These are phyloP conservation scores for Leishmania major DNA, from an alignment of 208 protist species.

Conservation along the genomic window DNA sequence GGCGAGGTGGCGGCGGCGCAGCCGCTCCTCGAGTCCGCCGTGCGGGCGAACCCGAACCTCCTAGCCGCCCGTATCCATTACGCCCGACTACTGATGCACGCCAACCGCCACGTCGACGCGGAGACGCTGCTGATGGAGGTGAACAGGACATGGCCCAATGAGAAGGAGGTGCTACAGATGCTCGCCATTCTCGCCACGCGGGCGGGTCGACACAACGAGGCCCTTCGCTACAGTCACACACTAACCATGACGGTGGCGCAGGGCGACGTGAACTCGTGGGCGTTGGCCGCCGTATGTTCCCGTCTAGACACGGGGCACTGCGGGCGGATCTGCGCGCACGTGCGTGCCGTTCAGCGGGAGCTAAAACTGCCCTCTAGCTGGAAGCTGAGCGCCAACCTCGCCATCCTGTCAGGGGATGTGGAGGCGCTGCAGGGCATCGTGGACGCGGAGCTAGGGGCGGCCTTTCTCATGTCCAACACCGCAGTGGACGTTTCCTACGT, in stretches of 20 bases:
- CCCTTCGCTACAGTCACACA: slow-evolving; percentile 59
- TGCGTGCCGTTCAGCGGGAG: slow-evolving; percentile 53
- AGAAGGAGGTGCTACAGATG: slow-evolving; percentile 84
- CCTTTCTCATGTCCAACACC: slow-evolving; percentile 40
- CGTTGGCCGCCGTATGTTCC: slow-evolving; percentile 67
- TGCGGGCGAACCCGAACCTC: slow-evolving; percentile 63
- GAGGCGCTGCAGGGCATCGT: slow-evolving; percentile 73
- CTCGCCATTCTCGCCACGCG: slow-evolving; percentile 62
- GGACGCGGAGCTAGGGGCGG: slow-evolving; percentile 69
- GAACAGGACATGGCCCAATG: slow-evolving; percentile 62
- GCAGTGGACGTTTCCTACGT: slow-evolving; percentile 51
- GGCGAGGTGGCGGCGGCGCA: slow-evolving; percentile 63
- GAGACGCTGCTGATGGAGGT: slow-evolving; percentile 58
- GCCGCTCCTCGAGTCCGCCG: slow-evolving; percentile 58
- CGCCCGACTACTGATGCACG: slow-evolving; percentile 61
- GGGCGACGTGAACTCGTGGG: slow-evolving; percentile 68
- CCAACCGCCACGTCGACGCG: slow-evolving; percentile 46
- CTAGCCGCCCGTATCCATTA: slow-evolving; percentile 79
- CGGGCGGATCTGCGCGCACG: slow-evolving; percentile 38
- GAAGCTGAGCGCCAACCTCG: slow-evolving; percentile 73
- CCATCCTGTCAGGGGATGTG: slow-evolving; percentile 50
- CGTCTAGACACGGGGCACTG: slow-evolving; percentile 65
- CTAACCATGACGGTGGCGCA: slow-evolving; percentile 69
- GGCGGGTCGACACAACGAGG: slow-evolving; percentile 59
- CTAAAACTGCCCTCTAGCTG: slow-evolving; percentile 41